These are phyloP conservation scores for Hepatocystis sp. DNA, from an alignment of 169 alveolate species.

Conservation along the genomic window DNA sequence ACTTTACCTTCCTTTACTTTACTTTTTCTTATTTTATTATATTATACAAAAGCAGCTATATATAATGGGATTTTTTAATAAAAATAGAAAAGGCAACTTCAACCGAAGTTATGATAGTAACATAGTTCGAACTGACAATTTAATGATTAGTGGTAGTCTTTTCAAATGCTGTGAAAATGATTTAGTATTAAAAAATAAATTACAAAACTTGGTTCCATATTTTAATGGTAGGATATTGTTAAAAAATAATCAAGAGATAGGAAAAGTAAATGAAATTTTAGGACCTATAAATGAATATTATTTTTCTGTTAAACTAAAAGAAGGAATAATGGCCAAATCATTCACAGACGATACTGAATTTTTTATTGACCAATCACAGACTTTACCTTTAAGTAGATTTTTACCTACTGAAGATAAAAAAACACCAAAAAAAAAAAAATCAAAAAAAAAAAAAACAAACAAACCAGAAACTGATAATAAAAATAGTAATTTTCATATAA, in stretches of 20 bases:
- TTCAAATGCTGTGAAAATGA: conserved; percentile 94
- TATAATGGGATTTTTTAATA: conserved; percentile 32
- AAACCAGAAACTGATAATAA: too few species aligned
- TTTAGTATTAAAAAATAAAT: conserved; percentile 90
- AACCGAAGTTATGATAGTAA: conserved; percentile 30
- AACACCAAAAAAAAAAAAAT: conserved; percentile 74
- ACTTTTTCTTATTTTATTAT: too few species aligned
- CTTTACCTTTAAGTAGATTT: conserved; percentile 90
- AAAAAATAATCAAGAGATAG: conserved; percentile 95
- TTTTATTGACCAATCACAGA: conserved; percentile 88
- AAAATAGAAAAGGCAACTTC: conserved; percentile 14
- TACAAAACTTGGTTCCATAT: conserved; percentile 94
- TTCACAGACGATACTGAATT: conserved; percentile 86
- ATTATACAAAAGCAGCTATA: too few species aligned
- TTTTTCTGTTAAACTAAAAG: conserved; percentile 90
- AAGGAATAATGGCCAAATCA: conserved; percentile 90
- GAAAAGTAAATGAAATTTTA: conserved; percentile 95
- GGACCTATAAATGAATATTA: conserved; percentile 94
- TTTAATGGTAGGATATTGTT: conserved; percentile 95
- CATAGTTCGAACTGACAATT: conserved; percentile 17
- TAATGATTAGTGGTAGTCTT: conserved; percentile 90
- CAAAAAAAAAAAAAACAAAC: conserved; percentile 79
- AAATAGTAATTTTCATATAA: too few species aligned
- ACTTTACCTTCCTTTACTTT: too few species aligned
- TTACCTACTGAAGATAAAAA: conserved; percentile 60